Base-by-base conservation (phyloP, 2,329 filamentous ascomycete species). In the Clarireedia hainanense region DNA sequence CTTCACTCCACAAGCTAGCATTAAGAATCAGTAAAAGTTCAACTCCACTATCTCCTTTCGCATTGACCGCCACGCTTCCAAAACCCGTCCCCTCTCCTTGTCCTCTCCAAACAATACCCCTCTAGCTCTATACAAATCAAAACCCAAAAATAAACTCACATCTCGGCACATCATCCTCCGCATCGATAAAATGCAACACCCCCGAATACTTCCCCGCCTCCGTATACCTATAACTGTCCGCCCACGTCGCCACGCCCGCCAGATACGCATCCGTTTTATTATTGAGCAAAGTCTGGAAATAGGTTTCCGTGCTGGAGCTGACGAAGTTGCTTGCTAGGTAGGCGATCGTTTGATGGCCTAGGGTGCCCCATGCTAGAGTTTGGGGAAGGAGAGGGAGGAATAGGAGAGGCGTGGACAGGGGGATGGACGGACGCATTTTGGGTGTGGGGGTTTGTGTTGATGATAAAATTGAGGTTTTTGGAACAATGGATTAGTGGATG, bases 131-230 rank as follows among this genome's bases (percentile, higher is more conserved):
- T 37, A n/a, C 39, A 42, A 42, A 42, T 10, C 36, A 42, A 14
- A 42, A n/a, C 5, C n/a, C 39, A 15, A 14, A 17, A 42, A 20
- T 23, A 6, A 39, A 53, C 52, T 24, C 17, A 54, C 52, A 48
- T 15, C 65, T 64, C 1, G 83, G 83, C 55, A 84, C 84, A 62
- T 71, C 69, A 70, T 87, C 84, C 64, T 84, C 77, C 57, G 83
- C 83, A 67, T 86, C 84, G 70, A 87, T 86, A 72, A 82, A 87
- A 74, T 87, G 84, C 69, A 84, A 85, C 36, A 76, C 77, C 60
- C 75, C 79, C 7, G 79, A 81, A 69, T 81, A 86, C 39, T 75
- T 74, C 14, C 81, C 83, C 73, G 80, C 83, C 68, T 77, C 75
- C 6, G 80, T 84, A 71, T 86, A 86, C 24, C 83, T 76, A 68